phyloP scores from a whole-genome alignment of 1,284 basidiomycete genomes.

The Tranzscheliella williamsii region DNA sequence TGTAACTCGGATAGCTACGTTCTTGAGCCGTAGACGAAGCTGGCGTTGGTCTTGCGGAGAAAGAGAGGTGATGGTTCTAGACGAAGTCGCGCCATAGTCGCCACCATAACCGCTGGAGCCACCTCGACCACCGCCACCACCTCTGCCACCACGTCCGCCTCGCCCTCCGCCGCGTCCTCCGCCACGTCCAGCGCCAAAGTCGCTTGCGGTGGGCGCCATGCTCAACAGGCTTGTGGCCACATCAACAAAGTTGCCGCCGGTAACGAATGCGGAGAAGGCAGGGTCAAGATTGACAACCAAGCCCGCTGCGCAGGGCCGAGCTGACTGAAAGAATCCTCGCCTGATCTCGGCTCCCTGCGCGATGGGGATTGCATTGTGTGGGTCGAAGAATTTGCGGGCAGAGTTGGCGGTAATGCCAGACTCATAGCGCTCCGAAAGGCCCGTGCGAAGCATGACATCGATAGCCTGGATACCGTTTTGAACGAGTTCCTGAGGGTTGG shows the following conservation, averaged over 20 bases:
- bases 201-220: conserved; percentile 22
- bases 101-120: conserved; percentile 7
- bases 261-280: conserved; percentile 41
- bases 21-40: conserved; percentile 38
- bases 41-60: conserved; percentile 19
- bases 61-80: conserved; percentile 6
- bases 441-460: conserved; percentile 23
- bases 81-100: conserved; percentile 1
- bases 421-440: conserved; percentile 7
- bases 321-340: conserved; percentile 47
- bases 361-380: conserved; percentile 17
- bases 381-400: conserved; percentile 43
- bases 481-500: conserved; percentile 20
- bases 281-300: conserved; percentile 52
- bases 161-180: conserved; percentile 16
- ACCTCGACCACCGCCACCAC: conserved; percentile 14
- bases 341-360: conserved; percentile 39
- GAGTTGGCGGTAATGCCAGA: conserved; percentile 22
- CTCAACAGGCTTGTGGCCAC: conserved; percentile 32
- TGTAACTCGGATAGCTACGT: conserved; percentile 26
- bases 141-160: conserved; percentile 9
- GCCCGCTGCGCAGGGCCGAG: conserved; percentile 37
- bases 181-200: conserved; percentile 5
- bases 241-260: conserved; percentile 26
- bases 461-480: conserved; percentile 30